Base-by-base conservation (phyloP, 306 rosid species). In the Cajanus cajan region DNA sequence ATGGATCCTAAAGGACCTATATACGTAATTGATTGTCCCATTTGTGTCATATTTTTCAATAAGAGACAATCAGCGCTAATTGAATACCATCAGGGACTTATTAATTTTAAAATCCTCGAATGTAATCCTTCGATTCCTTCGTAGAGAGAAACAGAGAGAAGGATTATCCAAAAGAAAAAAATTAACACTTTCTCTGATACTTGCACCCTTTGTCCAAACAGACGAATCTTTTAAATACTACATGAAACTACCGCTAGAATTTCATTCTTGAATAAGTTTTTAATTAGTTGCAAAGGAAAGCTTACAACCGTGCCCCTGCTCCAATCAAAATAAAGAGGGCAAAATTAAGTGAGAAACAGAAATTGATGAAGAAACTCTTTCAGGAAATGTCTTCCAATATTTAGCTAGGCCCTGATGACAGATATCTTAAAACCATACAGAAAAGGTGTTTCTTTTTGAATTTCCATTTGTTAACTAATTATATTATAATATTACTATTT, bases 391-490 rank as follows among this genome's bases (percentile, higher is more conserved):
- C 70, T 45, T 64, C 72, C 48, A 45, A 45, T 61, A 59, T 45
- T 22, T 54, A 71, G 67, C 82, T 43, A 36, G 40, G 73, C 19
- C 67, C 55, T 37, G 55, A 15, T 61, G 73, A 24, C 7, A 51
- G 62, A 59, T 59, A 34, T 74, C 28, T 64, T 44, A n/a, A 51
- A 7, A 40, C 61, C 66, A 58, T 10, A 12, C 8, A 69, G 8
- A 76, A 36, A 51, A 71, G 21, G 9, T 40, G 39, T 55, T 52
- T 25, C 14, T 21, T 71, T 71, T 18, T 12, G 7, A 16, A 21
- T 62, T 76, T 67, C 1, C 4, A 22, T 37, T 10, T 48, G 25
- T 8, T 44, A 64, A 16, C 67, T 6, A 28, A 28, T 33, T 45
- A 55, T 37, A 47, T 55, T 54, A 14, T 21, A 28, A 50, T 16